phyloP scores from a whole-genome alignment of 306 rosid genomes.

The Ormosia semicastrata region DNA sequence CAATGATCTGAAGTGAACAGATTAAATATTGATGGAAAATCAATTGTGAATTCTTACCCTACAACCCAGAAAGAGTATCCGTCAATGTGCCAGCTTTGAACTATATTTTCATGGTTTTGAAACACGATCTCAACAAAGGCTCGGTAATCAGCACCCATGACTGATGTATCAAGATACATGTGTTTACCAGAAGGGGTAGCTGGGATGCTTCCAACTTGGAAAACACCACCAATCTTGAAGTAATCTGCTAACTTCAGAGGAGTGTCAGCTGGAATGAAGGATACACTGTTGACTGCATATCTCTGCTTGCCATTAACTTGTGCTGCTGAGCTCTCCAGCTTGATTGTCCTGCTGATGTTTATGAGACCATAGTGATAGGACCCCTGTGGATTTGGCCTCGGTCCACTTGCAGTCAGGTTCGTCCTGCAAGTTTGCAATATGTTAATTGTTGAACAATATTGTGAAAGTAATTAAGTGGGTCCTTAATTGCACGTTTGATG shows the following conservation, averaged over 20 bases:
- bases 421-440: constrained; percentile 50
- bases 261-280: constrained; percentile 68
- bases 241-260: constrained; percentile 89
- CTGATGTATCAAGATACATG: constrained; percentile 79
- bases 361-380: constrained; percentile 88
- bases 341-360: constrained; percentile 66
- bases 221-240: constrained; percentile 76
- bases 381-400: constrained; percentile 96
- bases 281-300: constrained; percentile 82
- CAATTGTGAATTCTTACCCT: constrained; percentile 54
- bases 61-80: constrained; percentile 96
- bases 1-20: not conserved
- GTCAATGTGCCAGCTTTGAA: constrained; percentile 83
- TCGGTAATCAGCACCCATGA: constrained; percentile 82
- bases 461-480: not conserved
- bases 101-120: constrained; percentile 66
- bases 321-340: constrained; percentile 65
- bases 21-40: not conserved
- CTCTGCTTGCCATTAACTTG: constrained; percentile 70
- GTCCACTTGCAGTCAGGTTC: constrained; percentile 91
- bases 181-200: constrained; percentile 53
- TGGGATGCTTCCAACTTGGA: constrained; percentile 68
- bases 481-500: not conserved
- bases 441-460: not conserved
- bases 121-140: constrained; percentile 82